Evolutionary conservation across 805 yeast species (phyloP).

Genomic region (Priceomyces haplophilus): DNA sequence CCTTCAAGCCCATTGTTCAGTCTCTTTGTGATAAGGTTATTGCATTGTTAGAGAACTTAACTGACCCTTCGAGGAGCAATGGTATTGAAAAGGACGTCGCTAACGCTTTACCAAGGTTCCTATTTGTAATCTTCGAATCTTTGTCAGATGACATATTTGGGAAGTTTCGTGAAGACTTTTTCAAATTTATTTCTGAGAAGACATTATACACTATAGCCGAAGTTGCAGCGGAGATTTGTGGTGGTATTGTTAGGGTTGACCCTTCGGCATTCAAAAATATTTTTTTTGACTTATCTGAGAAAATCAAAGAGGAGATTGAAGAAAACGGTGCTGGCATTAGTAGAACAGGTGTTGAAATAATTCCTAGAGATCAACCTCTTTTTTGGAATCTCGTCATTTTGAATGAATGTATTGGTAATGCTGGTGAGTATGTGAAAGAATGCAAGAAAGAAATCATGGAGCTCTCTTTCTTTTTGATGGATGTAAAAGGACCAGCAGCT

Average conservation of each 20-base stretch:
- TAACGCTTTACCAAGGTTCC: constrained; percentile 33
- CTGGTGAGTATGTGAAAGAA: constrained; percentile 49
- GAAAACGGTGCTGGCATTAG: constrained; percentile 80
- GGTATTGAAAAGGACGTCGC: constrained; percentile 50
- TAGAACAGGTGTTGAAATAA: constrained; percentile 61
- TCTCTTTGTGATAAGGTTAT: constrained; percentile 58
- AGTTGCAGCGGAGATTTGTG: constrained; percentile 68
- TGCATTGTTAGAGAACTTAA: constrained; percentile 63
- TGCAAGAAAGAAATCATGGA: constrained; percentile 45
- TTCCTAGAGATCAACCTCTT: constrained; percentile 75
- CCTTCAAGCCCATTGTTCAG: constrained; percentile 59
- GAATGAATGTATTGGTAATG: constrained; percentile 67
- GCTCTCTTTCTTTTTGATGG: constrained; percentile 44
- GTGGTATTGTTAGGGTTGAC: constrained; percentile 65
- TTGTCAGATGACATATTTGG: constrained; percentile 55
- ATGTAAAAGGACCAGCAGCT: constrained; percentile 63
- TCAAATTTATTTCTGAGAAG: constrained; percentile 58
- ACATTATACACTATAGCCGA: constrained; percentile 61
- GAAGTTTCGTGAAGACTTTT: constrained; percentile 44
- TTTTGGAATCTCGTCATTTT: constrained; percentile 68
- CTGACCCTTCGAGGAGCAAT: constrained; percentile 52
- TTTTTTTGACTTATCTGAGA: constrained; percentile 44
- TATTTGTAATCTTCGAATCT: constrained; percentile 49
- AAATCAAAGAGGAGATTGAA: constrained; percentile 61
- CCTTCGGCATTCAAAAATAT: constrained; percentile 46